These are phyloP conservation scores for Lepraria neglecta DNA, from an alignment of 495 filamentous ascomycete species.

Conservation along the genomic window DNA sequence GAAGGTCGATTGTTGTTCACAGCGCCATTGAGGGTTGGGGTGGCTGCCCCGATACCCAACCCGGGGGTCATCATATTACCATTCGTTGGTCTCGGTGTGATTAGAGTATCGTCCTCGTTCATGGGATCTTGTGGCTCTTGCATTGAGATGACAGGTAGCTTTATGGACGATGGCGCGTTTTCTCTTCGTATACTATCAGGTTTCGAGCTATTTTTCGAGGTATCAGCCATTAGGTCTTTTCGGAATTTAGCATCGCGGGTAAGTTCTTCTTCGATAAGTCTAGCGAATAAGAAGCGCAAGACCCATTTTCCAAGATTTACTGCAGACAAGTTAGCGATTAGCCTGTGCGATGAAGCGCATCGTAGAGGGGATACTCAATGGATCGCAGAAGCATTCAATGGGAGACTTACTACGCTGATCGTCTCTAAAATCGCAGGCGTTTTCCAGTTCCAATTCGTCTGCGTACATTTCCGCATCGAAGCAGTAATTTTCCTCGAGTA, in stretches of 20 bases:
- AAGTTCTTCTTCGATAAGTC: conserved; percentile 84
- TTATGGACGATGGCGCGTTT: conserved; percentile 59
- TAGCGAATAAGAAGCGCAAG: conserved; percentile 83
- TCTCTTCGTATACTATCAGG: conserved; percentile 45
- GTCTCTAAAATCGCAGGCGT: conserved; percentile 73
- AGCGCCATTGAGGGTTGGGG: conserved; percentile 46
- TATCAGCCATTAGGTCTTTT: conserved; percentile 54
- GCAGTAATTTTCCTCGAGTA: conserved; percentile 89
- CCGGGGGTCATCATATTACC: conserved; percentile 64
- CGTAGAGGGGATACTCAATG: too few species aligned
- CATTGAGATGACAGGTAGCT: conserved; percentile 50
- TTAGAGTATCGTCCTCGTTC: conserved; percentile 44
- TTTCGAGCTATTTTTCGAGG: conserved; percentile 55
- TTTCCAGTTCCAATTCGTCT: conserved; percentile 69
- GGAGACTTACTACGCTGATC: conserved; percentile 80
- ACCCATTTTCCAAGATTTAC: conserved; percentile 98
- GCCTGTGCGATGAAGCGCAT: background rate
- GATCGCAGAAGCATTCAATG: background rate
- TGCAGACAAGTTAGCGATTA: conserved; percentile 31
- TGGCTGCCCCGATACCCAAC: conserved; percentile 71
- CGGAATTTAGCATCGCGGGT: conserved; percentile 70
- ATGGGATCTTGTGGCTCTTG: conserved; percentile 42
- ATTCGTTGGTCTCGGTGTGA: conserved; percentile 62
- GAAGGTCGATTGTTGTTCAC: conserved; percentile 39
- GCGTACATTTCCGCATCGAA: conserved; percentile 98